Base-by-base conservation (phyloP, 129 eudicot species). In the Flaveria ramosissima region DNA sequence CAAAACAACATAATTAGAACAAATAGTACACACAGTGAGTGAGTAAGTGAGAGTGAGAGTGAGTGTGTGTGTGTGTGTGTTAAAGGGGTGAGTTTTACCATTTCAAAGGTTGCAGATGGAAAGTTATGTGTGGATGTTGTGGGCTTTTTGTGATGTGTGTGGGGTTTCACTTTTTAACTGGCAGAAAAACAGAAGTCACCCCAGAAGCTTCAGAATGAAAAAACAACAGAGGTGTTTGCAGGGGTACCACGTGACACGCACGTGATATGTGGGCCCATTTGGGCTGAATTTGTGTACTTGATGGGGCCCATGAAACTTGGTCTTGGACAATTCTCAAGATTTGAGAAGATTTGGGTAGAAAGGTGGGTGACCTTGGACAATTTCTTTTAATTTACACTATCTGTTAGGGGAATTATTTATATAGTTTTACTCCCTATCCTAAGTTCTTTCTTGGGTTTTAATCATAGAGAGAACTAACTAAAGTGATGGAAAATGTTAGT, bases 81-180 rank as follows among this genome's bases (percentile, higher is more conserved):
- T 12, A 0, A 55, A 77, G 26, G 81, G 47, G 82, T 55, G 81
- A 27, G 74, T 76, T 80, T 80, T 80, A 74, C 84, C 71, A 80
- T 80, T 84, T 84, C 84, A 80, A 84, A 84, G 79, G 77, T 84
- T 76, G 85, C 85, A 84, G 80, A 75, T 80, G 73, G 77, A 72
- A 63, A 77, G 88, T 71, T 80, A 71, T 80, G 78, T 79, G 87
- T 74, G 84, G 80, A 79, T 76, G 80, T 74, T 83, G 83, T 78
- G 83, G 76, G 67, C 51, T 77, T 83, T 83, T 80, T 72, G 84
- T 69, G 82, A 46, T 41, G 77, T 55, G 78, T 73, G 85, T 77
- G 85, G 85, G 82, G 82, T 67, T 72, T 77, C 69, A 67, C 80
- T 75, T 80, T 80, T 80, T 73, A 74, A 80, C 80, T 80, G 76